phyloP scores from a whole-genome alignment of 495 filamentous ascomycete species.

The Aspergillus mulundensis region DNA sequence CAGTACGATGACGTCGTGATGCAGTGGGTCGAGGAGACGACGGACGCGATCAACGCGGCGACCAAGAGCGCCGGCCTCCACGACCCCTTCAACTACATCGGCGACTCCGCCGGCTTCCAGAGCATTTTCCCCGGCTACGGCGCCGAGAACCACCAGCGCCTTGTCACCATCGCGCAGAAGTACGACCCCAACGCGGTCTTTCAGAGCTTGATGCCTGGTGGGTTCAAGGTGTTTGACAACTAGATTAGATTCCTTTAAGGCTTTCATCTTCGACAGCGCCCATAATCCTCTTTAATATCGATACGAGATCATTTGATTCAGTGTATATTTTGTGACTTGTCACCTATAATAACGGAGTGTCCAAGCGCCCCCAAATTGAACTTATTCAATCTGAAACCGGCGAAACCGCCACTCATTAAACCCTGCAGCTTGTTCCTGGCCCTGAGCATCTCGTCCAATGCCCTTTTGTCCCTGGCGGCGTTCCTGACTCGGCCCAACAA shows the following conservation, averaged over 20 bases:
- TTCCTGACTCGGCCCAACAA: not conserved
- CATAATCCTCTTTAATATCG: too few species aligned
- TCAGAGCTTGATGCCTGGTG: slow-evolving; percentile 29
- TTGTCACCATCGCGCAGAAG: slow-evolving; percentile 24
- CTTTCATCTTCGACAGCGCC: not conserved
- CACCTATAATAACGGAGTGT: too few species aligned
- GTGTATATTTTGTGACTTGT: not conserved
- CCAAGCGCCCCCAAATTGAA: not conserved
- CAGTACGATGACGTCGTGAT: slow-evolving; percentile 30
- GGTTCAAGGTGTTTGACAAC: slow-evolving; percentile 27
- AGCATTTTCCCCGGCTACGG: slow-evolving; percentile 34
- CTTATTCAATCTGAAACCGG: not conserved
- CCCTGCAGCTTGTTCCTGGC: not conserved
- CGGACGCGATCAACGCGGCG: slow-evolving; percentile 31
- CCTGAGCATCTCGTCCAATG: not conserved
- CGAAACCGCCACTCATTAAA: not conserved
- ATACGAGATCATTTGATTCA: not conserved
- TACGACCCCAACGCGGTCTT: slow-evolving; percentile 33
- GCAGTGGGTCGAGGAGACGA: slow-evolving; percentile 32
- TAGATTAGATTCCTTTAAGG: slow-evolving; percentile 1
- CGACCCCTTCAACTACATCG: slow-evolving; percentile 34
- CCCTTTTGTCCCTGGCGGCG: too few species aligned
- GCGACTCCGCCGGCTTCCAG: slow-evolving; percentile 32
- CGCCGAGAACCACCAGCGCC: slow-evolving; percentile 19
- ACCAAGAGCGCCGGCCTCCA: slow-evolving; percentile 30